Base-by-base conservation (phyloP, 768 basidiomycete genomes). In the Amanita rubescens region DNA sequence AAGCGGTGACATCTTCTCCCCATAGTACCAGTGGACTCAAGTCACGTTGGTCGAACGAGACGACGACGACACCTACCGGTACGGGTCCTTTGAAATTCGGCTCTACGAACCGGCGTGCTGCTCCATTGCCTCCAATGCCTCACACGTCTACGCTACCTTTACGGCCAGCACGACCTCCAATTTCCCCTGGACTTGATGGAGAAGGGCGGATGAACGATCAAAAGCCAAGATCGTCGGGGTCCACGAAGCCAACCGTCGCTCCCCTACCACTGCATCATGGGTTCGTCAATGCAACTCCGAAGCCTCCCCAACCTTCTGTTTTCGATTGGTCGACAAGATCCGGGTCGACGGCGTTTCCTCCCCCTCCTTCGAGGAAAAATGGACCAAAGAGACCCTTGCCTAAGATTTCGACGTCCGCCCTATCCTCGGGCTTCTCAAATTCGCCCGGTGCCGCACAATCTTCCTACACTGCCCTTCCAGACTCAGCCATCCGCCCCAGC, bases 311-410 rank as follows among this genome's bases (percentile, higher is more conserved):
- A 19, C 27, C 51, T 9, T 19, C 30, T 8, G 10, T 33, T 22
- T 44, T 49, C 22, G 48, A 49, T 32, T 35, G 48, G 48, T 35
- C 38, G 5, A 20, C 39, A 33, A 43, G 25, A 10, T 17, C 38
- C 27, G 49, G 41, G 20, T n/a, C 30, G 22, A 27, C 33, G 39
- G 14, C 52, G 58, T 38, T 69, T 73, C 22, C 60, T 75, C 41
- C 75, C 77, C 5, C 67, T 77, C 15, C 70, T 77, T 57, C 68
- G 71, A 32, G 73, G 67, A n/a, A 76, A 72, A 57, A 32, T 17
- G 44, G 33, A 42, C 24, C 24, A 3, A 51, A 17, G 30, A 51
- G 7, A 30, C 27, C 51, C 17, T 34, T 30, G 2, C 51, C 41
- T 3, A 51, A 25, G 19, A 27, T 43, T 19, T 20, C 19, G 0